Percentiles rank a stretch among this genome's conserved stretches.
phyloP scores from a whole-genome alignment of 176 grass and related monocot genomes.

The Triticum timopheevii region DNA sequence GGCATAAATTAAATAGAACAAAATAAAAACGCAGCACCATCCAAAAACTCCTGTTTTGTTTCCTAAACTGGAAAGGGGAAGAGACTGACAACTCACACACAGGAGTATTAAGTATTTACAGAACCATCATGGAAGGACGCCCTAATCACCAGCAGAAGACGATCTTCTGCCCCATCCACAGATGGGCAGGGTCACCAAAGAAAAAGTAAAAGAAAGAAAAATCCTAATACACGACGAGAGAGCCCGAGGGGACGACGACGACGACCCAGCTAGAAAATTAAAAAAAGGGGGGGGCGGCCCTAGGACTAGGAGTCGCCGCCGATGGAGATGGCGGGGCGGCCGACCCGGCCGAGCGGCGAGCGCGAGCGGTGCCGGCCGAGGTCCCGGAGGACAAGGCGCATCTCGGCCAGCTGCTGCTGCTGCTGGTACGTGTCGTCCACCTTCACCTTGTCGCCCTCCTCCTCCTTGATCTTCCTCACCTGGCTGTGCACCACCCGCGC shows the following conservation, averaged over 20 bases:
- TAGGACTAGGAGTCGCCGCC: conserved; percentile 46
- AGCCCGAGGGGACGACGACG: not conserved
- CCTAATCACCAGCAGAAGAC: not conserved
- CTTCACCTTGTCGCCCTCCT: conserved; percentile 53
- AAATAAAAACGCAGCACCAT: not conserved
- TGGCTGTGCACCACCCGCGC: conserved; percentile 54
- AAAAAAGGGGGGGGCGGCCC: not conserved
- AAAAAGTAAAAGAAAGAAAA: not conserved
- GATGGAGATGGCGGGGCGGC: conserved; percentile 50
- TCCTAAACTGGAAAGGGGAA: not conserved
- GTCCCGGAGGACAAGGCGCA: conserved; percentile 40
- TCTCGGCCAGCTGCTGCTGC: conserved; percentile 34
- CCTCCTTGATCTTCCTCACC: conserved; percentile 66
- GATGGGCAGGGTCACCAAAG: not conserved
- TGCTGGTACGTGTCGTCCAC: conserved; percentile 49
- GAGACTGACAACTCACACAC: not conserved
- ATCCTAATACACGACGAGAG: not conserved
- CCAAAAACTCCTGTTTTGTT: not conserved
- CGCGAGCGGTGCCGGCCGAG: conserved; percentile 32
- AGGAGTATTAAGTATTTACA: conserved; percentile 17
- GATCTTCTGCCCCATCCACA: not conserved
- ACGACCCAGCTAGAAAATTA: not conserved
- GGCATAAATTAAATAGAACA: not conserved
- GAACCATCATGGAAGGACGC: not conserved
- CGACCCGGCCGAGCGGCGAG: conserved; percentile 50